phyloP scores from a whole-genome alignment of 2,329 filamentous ascomycete species.

The Cladosporium phlei region DNA sequence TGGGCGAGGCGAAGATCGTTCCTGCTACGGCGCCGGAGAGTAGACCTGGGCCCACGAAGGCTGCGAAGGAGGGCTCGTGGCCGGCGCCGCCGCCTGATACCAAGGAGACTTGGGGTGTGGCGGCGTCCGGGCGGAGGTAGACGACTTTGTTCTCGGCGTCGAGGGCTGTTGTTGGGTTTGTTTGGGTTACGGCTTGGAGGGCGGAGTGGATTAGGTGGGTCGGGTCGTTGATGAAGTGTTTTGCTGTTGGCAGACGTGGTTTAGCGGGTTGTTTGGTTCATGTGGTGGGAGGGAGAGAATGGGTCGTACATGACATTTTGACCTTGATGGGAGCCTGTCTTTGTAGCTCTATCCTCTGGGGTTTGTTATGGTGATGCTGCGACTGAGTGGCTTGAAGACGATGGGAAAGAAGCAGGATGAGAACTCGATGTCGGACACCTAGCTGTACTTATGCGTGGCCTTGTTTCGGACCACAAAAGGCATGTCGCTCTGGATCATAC shows the following conservation, averaged over 20 bases:
- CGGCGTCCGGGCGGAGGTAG: conserved; percentile 62
- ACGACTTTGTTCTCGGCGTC: conserved; percentile 78
- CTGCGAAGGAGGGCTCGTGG: conserved; percentile 83
- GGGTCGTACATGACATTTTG: conserved; percentile 5
- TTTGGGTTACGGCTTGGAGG: conserved; percentile 70
- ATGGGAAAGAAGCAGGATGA: too few relatives aligned
- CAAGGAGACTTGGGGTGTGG: conserved; percentile 63
- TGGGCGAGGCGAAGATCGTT: conserved; percentile 79
- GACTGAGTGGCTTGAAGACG: too few relatives aligned
- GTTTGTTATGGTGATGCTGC: too few relatives aligned
- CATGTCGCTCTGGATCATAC: too few relatives aligned
- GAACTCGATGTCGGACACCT: too few relatives aligned
- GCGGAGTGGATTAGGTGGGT: conserved; percentile 72
- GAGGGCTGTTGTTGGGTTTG: conserved; percentile 77
- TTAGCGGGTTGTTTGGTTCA: neutral
- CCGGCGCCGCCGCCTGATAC: conserved; percentile 85
- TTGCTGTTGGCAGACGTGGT: conserved; percentile 36
- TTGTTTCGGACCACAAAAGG: too few relatives aligned
- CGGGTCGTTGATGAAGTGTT: conserved; percentile 88
- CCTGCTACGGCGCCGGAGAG: conserved; percentile 79
- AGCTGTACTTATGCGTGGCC: too few relatives aligned
- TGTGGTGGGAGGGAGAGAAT: neutral
- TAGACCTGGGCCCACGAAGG: conserved; percentile 77
- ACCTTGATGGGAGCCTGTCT: too few relatives aligned
- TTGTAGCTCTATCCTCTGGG: too few relatives aligned